Evolutionary conservation across 306 rosid species (phyloP).

Genomic region (Delonix regia): DNA sequence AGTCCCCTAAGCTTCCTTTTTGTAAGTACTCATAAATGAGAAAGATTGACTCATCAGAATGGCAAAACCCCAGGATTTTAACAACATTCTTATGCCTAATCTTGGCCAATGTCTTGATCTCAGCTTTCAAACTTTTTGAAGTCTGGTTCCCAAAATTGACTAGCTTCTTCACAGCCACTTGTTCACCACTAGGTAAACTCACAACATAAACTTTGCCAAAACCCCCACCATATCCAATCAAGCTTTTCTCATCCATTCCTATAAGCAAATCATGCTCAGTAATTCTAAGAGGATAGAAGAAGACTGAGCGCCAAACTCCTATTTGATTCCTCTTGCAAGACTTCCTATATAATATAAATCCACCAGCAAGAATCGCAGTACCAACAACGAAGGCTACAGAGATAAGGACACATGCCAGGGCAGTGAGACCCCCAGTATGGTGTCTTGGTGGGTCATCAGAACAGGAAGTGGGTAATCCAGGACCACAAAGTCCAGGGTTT

Average conservation of each 20-base stretch:
- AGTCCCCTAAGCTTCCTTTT: constrained; percentile 83
- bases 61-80: constrained; percentile 87
- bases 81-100: constrained; percentile 89
- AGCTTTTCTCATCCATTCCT: constrained; percentile 87
- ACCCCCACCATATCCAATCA: constrained; percentile 61
- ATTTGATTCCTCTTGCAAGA: constrained; percentile 51
- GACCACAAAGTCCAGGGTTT: constrained; percentile 85
- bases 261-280: constrained; percentile 78
- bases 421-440: constrained; percentile 53
- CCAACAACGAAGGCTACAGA: constrained; percentile 75
- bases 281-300: constrained; percentile 91
- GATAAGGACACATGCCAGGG: constrained; percentile 67
- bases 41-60: constrained; percentile 79
- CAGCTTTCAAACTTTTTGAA: constrained; percentile 72
- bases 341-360: constrained; percentile 59
- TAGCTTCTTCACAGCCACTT: constrained; percentile 82
- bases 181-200: constrained; percentile 81
- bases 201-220: constrained; percentile 78
- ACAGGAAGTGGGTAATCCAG: constrained; percentile 76
- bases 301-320: constrained; percentile 74
- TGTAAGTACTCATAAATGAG: constrained; percentile 79
- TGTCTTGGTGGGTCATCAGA: constrained; percentile 60
- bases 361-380: constrained; percentile 60
- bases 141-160: constrained; percentile 75
- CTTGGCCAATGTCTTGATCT: constrained; percentile 86